A percentile compares a stretch with the other conserved stretches of the same genome.
phyloP scores from a whole-genome alignment of 1,139 yeast genomes.

The Kluyveromyces sp. region DNA sequence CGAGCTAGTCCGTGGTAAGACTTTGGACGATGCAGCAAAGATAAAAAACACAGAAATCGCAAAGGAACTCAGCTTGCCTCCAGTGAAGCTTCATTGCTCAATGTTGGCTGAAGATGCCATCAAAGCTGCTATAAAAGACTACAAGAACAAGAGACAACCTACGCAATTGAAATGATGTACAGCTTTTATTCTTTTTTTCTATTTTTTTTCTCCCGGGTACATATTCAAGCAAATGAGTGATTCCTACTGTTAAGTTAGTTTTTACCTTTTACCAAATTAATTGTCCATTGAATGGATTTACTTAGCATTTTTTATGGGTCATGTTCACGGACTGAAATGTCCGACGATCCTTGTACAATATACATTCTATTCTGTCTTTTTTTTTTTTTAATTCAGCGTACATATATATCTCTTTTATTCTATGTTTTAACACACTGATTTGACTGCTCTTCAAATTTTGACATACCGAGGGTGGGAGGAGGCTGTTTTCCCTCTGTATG shows the following conservation, averaged over 20 bases:
- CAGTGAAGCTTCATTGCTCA: conserved; percentile 94
- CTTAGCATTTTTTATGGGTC: background rate
- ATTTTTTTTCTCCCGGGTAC: too few species aligned
- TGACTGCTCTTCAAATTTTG: too few species aligned
- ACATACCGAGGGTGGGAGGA: too few species aligned
- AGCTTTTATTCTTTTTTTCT: too few species aligned
- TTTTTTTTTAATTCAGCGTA: too few species aligned
- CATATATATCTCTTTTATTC: too few species aligned
- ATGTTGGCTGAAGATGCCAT: conserved; percentile 99
- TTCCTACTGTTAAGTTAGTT: background rate
- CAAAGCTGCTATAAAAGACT: conserved; percentile 93
- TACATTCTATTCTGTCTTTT: too few species aligned
- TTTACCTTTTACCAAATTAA: background rate
- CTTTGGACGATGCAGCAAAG: conserved; percentile 85
- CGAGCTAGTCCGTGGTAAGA: conserved; percentile 90
- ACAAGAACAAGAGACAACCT: conserved; percentile 54
- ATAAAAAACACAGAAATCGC: conserved; percentile 91
- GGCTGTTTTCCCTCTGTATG: too few species aligned
- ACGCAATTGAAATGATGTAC: conserved; percentile 13
- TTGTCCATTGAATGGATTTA: background rate
- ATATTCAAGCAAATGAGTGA: too few species aligned
- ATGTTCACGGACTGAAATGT: background rate
- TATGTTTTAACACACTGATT: too few species aligned
- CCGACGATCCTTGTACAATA: too few species aligned
- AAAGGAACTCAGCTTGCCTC: conserved; percentile 87